Percentiles rank a stretch among this genome's conserved stretches.
These are phyloP conservation scores for Mikania micrantha DNA, from an alignment of 129 eudicot species.

Conservation along the genomic window DNA sequence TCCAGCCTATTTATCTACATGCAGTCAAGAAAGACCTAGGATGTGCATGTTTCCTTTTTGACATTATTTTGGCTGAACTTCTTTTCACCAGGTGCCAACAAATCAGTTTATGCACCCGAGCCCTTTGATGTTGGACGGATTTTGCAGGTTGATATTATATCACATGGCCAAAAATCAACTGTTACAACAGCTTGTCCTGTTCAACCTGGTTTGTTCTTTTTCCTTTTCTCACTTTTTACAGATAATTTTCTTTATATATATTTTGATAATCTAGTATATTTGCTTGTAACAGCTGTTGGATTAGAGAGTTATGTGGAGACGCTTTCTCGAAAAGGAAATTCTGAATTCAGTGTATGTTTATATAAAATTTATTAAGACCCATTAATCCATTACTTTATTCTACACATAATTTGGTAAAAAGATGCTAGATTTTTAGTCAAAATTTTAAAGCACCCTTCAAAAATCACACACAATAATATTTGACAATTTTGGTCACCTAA, in stretches of 20 bases:
- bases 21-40: background rate
- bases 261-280: background rate
- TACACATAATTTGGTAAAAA: background rate
- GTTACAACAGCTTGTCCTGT: slow-evolving; percentile 66
- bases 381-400: background rate
- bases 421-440: background rate
- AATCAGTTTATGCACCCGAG: slow-evolving; percentile 88
- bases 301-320: slow-evolving; percentile 65
- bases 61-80: slow-evolving; percentile 4
- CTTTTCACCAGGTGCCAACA: slow-evolving; percentile 65
- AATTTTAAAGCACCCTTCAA: slow-evolving; percentile 1
- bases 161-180: slow-evolving; percentile 62
- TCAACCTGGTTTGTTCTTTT: slow-evolving; percentile 60
- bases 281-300: slow-evolving; percentile 58
- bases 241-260: background rate
- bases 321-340: slow-evolving; percentile 56
- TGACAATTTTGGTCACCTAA: background rate
- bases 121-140: slow-evolving; percentile 86
- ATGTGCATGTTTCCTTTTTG: background rate
- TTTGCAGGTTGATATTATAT: slow-evolving; percentile 73
- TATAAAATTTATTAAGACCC: background rate
- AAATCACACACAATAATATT: slow-evolving; percentile 13
- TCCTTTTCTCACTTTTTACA: background rate
- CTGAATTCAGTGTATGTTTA: slow-evolving; percentile 71
- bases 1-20: background rate